Evolutionary conservation across 1,284 basidiomycete genomes (phyloP), one percentile per base, ranked within the genome.

Genomic region (Ceratobasidium sp.): DNA sequence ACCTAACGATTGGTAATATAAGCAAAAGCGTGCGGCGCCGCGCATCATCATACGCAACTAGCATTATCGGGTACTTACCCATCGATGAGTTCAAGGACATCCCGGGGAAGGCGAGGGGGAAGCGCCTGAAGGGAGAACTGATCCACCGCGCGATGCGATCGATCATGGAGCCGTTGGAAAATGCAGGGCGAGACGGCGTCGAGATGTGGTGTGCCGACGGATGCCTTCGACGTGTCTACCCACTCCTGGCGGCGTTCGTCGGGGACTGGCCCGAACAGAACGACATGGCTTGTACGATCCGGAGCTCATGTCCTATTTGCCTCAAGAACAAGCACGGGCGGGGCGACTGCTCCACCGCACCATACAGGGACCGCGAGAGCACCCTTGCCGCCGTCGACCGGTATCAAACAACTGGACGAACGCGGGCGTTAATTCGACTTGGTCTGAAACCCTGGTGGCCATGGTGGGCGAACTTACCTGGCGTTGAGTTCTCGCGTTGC

Each of bases 101-200:
- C 0, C 43, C 38, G 2, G 26, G 21, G 28, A 44, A 59, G 14
- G 13, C 26, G 1, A 16, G 30, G 9, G 26, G 67, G 9, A 13
- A 2, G 13, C 35, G 49, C 6, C 49, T 66, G 2, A 52, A 54
- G 32, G 49, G 49, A 18, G 49, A 75, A 21, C 73, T 78, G 0
- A 75, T 78, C 26, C 77, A 78, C 58, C 9, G 46, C 9, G 73
- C 74, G 21, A 77, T 78, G 76, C 4, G 46, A 7, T 14, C 66
- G 1, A n/a, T 78, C 5, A 62, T 76, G n/a, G 18, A 71, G 23
- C 76, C 76, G 6, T 64, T 77, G 28, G 32, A 72, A 8, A n/a
- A 38, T 1, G 73, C 76, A 9, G 73, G 73, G 11, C 38, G 46
- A 7, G n/a, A 64, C 1, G 74, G 75, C n/a, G 57, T 73, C 13